Evolutionary conservation across 495 filamentous ascomycete genomes (phyloP).

Genomic region (Articulospora tetracladia): DNA sequence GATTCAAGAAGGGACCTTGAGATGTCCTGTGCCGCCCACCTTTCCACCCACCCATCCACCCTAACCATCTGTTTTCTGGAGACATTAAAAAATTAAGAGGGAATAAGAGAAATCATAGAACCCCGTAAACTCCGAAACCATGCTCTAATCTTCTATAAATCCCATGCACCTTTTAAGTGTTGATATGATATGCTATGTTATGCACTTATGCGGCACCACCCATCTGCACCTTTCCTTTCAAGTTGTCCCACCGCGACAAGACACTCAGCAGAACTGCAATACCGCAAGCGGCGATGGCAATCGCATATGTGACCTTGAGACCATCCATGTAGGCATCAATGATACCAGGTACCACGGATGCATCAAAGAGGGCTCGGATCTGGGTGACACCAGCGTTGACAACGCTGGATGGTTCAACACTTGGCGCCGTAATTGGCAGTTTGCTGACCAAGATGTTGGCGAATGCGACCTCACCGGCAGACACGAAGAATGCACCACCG

Average conservation of each 20-base stretch:
- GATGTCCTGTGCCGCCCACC: too few species aligned
- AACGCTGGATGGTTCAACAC: conserved; percentile 29
- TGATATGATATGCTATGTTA: too few species aligned
- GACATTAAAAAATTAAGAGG: too few species aligned
- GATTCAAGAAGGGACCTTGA: too few species aligned
- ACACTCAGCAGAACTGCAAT: conserved; percentile 14
- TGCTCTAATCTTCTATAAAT: too few species aligned
- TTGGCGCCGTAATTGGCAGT: conserved; percentile 25
- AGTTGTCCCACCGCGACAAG: conserved; percentile 17
- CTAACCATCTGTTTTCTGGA: too few species aligned
- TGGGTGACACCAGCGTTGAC: conserved; percentile 42
- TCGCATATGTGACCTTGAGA: conserved; percentile 21
- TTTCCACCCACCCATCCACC: too few species aligned
- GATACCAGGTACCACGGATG: conserved; percentile 17
- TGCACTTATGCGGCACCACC: conserved; percentile 21
- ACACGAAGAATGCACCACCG: conserved; percentile 62
- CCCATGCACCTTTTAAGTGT: too few species aligned
- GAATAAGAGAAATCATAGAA: too few species aligned
- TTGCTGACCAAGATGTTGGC: conserved; percentile 47
- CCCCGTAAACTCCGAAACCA: too few species aligned
- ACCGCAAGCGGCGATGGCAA: conserved; percentile 20
- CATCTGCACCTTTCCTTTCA: conserved; percentile 23
- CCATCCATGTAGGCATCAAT: conserved; percentile 24
- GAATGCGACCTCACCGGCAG: conserved; percentile 60
- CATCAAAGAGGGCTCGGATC: conserved; percentile 24